Base-by-base conservation (phyloP, 768 basidiomycete species). In the Calocybe cyanea region DNA sequence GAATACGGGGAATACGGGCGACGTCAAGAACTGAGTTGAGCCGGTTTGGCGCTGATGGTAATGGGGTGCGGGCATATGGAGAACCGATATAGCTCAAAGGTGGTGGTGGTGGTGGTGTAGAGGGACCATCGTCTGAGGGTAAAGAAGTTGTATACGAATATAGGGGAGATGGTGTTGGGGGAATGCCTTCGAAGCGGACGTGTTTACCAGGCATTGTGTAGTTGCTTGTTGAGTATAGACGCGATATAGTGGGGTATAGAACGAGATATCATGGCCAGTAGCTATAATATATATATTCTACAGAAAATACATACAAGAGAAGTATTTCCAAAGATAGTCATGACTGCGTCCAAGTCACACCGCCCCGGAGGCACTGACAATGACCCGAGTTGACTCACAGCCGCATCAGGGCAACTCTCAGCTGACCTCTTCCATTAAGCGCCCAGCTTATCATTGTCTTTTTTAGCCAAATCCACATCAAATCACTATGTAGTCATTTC, bases 141-240 rank as follows among this genome's bases (percentile, higher is more conserved):
- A 53, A 41, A 20, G 56, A 57, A n/a, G 53, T 50, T 15, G 36
- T 15, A 25, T 43, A 45, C 10, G 51, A 53, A 38, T 42, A 48
- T 15, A 52, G 39, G 30, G 46, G 33, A 0, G 54, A 48, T 2
- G 55, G 55, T n/a, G 53, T 54, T 6, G 53, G 46, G 4, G 60
- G 49, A 15, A 53, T 44, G 32, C 48, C 54, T 11, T 52, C 37
- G 44, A 62, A 62, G 54, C 46, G 57, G 38, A 62, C 60, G 47
- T 58, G 58, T 48, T 57, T 63, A 31, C 59, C 63, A 5, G 64
- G 60, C 64, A 63, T 64, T 34, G 50, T 52, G 17, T 38, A 18
- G 21, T 41, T 15, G 33, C 21, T 42, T 17, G 15, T 7, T 36
- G 35, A 37, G 14, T 6, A 18, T n/a, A 7, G 14, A 18, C n/a